These are phyloP conservation scores for Huntiella bhutanensis DNA, from an alignment of 2,329 filamentous ascomycete species.

Conservation along the genomic window DNA sequence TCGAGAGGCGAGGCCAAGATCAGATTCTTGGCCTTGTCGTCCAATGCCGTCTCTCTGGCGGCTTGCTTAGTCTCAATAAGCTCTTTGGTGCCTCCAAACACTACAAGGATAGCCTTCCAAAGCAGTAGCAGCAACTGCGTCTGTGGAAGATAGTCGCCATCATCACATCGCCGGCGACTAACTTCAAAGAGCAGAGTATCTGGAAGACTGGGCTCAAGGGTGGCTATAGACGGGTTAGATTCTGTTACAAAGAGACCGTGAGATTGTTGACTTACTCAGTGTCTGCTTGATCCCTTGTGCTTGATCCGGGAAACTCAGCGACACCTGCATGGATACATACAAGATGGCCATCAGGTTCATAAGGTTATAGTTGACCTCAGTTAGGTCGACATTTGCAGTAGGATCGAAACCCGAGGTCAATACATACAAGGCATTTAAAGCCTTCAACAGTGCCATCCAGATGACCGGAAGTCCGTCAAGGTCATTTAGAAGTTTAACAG, in stretches of 20 bases:
- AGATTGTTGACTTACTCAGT: conserved; percentile 26
- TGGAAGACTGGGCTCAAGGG: conserved; percentile 47
- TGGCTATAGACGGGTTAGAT: conserved; percentile 21
- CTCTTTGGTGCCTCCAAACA: conserved; percentile 62
- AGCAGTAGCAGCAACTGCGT: conserved; percentile 62
- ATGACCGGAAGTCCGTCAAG: conserved; percentile 22
- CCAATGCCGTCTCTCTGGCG: conserved; percentile 40
- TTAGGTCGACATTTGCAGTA: conserved; percentile 13
- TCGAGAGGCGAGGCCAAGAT: conserved; percentile 89
- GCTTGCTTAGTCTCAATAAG: conserved; percentile 56
- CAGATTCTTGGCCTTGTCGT: conserved; percentile 49
- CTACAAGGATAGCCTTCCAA: conserved; percentile 79
- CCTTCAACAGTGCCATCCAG: conserved; percentile 31
- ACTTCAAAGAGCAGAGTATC: conserved; percentile 52
- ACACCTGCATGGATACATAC: conserved; percentile 39
- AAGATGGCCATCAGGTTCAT: conserved; percentile 45
- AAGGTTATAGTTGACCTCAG: conserved; percentile 39
- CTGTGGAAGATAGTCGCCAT: conserved; percentile 39
- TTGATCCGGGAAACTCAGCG: conserved; percentile 31
- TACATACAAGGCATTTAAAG: conserved; percentile 30
- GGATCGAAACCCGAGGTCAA: conserved; percentile 13
- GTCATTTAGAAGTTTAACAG: conserved; percentile 31
- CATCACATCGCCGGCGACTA: conserved; percentile 55
- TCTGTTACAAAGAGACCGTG: not conserved
- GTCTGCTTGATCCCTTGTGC: conserved; percentile 28